Conservation (phyloP, 352 stramenopile species). For the Albugo candida region DNA sequence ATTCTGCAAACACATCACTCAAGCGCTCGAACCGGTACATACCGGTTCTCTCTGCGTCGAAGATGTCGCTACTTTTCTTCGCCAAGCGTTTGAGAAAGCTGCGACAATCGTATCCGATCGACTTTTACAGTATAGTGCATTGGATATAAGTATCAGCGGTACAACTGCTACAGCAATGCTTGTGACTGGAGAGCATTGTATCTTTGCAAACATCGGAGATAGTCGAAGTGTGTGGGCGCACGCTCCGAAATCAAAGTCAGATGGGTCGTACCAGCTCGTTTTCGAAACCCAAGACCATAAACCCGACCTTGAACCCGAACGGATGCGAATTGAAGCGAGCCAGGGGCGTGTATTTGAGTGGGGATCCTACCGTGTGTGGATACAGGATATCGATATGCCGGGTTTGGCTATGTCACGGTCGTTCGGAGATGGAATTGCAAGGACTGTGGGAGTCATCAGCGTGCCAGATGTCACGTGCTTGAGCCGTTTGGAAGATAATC, state of each 20-base stretch:
- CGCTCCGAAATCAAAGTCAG: constrained; percentile 11
- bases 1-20: constrained; percentile 29
- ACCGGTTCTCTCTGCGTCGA: background rate
- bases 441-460: constrained; percentile 51
- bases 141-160: constrained; percentile 63
- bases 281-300: constrained; percentile 68
- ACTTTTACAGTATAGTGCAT: constrained; percentile 17
- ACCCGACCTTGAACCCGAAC: constrained; percentile 40
- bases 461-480: constrained; percentile 39
- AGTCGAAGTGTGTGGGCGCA: constrained; percentile 39
- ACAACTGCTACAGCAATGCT: constrained; percentile 50
- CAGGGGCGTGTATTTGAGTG: constrained; percentile 72
- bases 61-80: constrained; percentile 7
- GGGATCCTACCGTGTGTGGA: constrained; percentile 59
- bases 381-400: constrained; percentile 70
- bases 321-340: constrained; percentile 35
- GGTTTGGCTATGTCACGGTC: constrained; percentile 71
- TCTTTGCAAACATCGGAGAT: constrained; percentile 59
- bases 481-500: constrained; percentile 11
- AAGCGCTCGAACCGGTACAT: constrained; percentile 11
- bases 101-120: constrained; percentile 18
- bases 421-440: constrained; percentile 60
- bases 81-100: constrained; percentile 23
- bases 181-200: constrained; percentile 31
- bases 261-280: constrained; percentile 21